Evolutionary conservation across 1,284 basidiomycete genomes (phyloP), one percentile per base, ranked within the genome.

Genomic region (Pyrrhoderma noxium): DNA sequence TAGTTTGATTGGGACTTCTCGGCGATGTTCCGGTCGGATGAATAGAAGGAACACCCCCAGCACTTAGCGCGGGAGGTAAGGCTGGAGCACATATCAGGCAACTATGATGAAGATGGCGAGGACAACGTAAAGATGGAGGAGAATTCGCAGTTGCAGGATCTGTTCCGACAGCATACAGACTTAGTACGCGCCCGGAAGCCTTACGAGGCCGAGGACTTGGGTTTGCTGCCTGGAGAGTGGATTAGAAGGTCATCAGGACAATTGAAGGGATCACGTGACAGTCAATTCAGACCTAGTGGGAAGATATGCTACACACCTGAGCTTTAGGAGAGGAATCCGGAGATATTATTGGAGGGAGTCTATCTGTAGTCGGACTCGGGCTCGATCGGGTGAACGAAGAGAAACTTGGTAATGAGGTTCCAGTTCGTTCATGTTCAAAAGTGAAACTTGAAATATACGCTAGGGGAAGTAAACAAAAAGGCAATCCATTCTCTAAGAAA

Each of bases 21-120:
- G 53, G 53, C 27, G 53, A 51, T 18, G 53, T 19, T 34, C 49
- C 54, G 14, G 21, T 48, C 1, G 42, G 25, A 23, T 52, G 45
- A 31, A 43, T 37, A 7, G 54, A 52, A 14, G 47, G 54, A 21
- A 47, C 51, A 3, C 37, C 44, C 9, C 48, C 47, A 25, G 50
- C 38, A 13, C 31, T 31, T 38, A 55, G 9, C 14, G 49, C 22
- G 8, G 57, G 50, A 0, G 70, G 67, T 57, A 72, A 80, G 0
- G 79, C 77, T 55, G 79, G 77, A 23, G 83, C 79, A 59, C 85
- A 88, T 51, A 87, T 85, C 57, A 82, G 76, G 59, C 85, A 88
- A 31, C 74, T 76, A 16, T 77, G 79, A 58, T 82, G 77, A 1
- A 88, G 69, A 61, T 88, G 85, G 9, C 85, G 74, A 0, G 84